Conservation (phyloP, 1,284 basidiomycete genomes). For the Phellopilus nigrolimitatus region DNA sequence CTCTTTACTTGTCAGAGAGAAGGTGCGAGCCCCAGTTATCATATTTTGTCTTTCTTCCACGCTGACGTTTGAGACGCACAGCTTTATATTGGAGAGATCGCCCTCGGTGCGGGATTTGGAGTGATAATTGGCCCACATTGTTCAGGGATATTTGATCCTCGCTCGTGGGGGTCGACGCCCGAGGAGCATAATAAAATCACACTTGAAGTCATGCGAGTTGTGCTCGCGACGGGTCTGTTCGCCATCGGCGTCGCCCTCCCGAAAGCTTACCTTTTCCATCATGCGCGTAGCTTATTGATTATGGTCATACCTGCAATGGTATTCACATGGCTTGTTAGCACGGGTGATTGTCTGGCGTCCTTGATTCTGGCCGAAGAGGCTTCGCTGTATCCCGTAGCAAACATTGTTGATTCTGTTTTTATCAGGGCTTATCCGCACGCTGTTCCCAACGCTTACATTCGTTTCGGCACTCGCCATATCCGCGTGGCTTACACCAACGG, state of each 20-base stretch:
- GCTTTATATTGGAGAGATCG: constrained; percentile 89
- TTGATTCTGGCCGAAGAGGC: too few relatives aligned
- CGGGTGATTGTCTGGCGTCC: too few relatives aligned
- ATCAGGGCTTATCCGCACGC: constrained; percentile 51
- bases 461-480: constrained; percentile 81
- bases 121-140: constrained; percentile 72
- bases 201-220: constrained; percentile 71
- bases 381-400: too few relatives aligned
- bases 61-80: constrained; percentile 28
- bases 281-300: constrained; percentile 52
- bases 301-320: constrained; percentile 79
- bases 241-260: constrained; percentile 74
- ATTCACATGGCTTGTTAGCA: constrained; percentile 67
- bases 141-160: constrained; percentile 75
- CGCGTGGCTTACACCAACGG: constrained; percentile 90
- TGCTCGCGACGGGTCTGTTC: constrained; percentile 66
- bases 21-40: constrained; percentile 35
- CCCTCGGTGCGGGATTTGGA: constrained; percentile 81
- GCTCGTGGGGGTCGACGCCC: constrained; percentile 54
- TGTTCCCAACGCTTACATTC: constrained; percentile 69
- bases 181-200: constrained; percentile 54
- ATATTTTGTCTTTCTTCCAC: neutral
- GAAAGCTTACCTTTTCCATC: constrained; percentile 56
- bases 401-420: too few relatives aligned
- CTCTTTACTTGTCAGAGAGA: constrained; percentile 80